These are phyloP conservation scores for Amborella trichopoda DNA, from an alignment of 164 flowering plant species.

Conservation along the genomic window DNA sequence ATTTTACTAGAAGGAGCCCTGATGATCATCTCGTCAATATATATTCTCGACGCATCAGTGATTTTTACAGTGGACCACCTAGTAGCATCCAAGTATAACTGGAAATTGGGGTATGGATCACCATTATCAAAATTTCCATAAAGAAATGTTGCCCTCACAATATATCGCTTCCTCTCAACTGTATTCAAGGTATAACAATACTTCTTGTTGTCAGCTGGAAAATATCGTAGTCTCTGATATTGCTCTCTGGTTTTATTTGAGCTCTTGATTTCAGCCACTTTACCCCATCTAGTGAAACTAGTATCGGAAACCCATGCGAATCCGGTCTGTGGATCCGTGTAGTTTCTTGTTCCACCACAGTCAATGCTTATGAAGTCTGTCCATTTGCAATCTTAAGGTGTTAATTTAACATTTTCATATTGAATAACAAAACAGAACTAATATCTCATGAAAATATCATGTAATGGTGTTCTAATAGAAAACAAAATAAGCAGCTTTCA, in stretches of 20 bases:
- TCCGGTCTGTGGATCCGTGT: conserved; percentile 61
- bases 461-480: no score
- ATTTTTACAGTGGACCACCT: conserved; percentile 68
- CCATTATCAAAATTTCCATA: conserved; percentile 46
- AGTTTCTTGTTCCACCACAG: conserved; percentile 65
- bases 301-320: conserved; percentile 61
- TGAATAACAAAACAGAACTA: no score
- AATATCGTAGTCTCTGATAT: conserved; percentile 53
- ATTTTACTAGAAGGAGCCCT: conserved; percentile 59
- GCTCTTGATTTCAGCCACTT: conserved; percentile 18
- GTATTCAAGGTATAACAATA: conserved; percentile 67
- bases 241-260: conserved; percentile 25
- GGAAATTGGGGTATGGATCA: conserved; percentile 62
- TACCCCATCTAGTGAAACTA: conserved; percentile 33
- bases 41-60: conserved; percentile 44
- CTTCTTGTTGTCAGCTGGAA: conserved; percentile 63
- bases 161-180: conserved; percentile 53
- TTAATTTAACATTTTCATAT: no score
- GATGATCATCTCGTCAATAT: conserved; percentile 71
- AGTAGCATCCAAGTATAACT: conserved; percentile 76
- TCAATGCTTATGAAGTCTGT: conserved; percentile 91
- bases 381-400: no score
- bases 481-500: no score
- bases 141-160: conserved; percentile 74
- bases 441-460: no score